phyloP scores from a whole-genome alignment of 2,329 filamentous ascomycete genomes.

The Ophiognomonia clavigignenti-juglandacearum region DNA sequence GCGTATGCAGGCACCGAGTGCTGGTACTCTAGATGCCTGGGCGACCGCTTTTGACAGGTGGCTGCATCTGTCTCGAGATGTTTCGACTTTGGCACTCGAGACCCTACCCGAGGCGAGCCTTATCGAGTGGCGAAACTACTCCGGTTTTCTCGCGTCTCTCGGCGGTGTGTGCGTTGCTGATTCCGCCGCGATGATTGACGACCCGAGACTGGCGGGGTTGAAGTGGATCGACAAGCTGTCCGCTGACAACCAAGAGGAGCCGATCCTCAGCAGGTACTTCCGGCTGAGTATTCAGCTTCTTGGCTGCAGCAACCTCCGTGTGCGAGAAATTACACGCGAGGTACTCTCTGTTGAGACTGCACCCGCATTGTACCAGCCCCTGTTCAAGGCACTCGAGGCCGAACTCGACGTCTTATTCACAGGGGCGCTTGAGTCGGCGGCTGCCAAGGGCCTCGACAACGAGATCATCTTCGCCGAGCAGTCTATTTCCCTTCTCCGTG shows the following conservation, averaged over 20 bases:
- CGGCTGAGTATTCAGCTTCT: constrained; percentile 61
- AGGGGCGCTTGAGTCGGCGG: constrained; percentile 43
- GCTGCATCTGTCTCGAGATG: constrained; percentile 59
- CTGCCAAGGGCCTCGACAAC: constrained; percentile 48
- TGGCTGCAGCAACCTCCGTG: constrained; percentile 58
- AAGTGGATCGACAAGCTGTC: constrained; percentile 61
- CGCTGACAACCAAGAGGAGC: constrained; percentile 55
- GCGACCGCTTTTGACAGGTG: constrained; percentile 61
- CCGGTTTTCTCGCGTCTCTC: constrained; percentile 62
- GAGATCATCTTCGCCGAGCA: constrained; percentile 65
- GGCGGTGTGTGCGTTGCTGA: constrained; percentile 62
- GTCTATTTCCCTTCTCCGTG: constrained; percentile 57
- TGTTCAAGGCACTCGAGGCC: constrained; percentile 61
- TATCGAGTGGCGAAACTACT: constrained; percentile 64
- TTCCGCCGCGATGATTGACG: constrained; percentile 51
- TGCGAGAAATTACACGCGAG: constrained; percentile 63
- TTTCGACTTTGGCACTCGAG: constrained; percentile 49
- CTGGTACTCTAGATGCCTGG: constrained; percentile 66
- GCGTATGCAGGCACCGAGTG: constrained; percentile 56
- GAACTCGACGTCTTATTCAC: constrained; percentile 61
- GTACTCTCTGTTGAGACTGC: constrained; percentile 63
- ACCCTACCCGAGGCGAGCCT: constrained; percentile 50
- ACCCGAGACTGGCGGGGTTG: constrained; percentile 50
- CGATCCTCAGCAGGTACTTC: constrained; percentile 55
- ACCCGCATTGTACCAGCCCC: constrained; percentile 53